Base-by-base conservation (phyloP, 805 yeast species). In the Vanderwaltozyma yarrowii region DNA sequence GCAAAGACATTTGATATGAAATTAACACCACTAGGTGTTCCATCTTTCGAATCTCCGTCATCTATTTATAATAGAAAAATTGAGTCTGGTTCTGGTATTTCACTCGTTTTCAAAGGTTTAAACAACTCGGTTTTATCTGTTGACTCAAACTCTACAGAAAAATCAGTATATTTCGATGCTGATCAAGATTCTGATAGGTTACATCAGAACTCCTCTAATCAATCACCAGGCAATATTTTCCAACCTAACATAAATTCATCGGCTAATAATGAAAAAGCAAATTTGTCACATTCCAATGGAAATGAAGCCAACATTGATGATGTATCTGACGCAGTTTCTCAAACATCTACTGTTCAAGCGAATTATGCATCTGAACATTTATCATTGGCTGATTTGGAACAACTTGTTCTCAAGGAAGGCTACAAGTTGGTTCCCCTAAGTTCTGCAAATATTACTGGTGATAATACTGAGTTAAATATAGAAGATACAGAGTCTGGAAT, bases 1-100 rank as follows among this genome's bases (percentile, higher is more conserved):
- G 72, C 72, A 2, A 47, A 50, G 14, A 53, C 50, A 10, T 49
- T 63, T 21, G 65, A 67, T 10, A 52, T 58, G 48, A 53, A 47
- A 17, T 41, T 70, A 28, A 57, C 65, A 13, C 59, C 69, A 12
- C 54, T 37, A 2, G 33, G 16, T 17, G 37, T 33, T 19, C 21
- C 39, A 26, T 40, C 38, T 11, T 23, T 34, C 5, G 43, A 37
- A 7, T 27, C 41, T 8, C 42, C 49, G 4, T 34, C 35, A 2
- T 30, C 36, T 2, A 19, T 30, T 14, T 26, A 35, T 17, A 17
- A 20, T 4, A 34, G 31, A 17, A n/a, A 36, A 5, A 15, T 18
- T 12, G 42, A 30, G 2, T 21, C 32, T 9, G 40, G 50, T 16
- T 50, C 43, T 26, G 60, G 50, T n/a, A 45, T 43, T 16, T 29